Conservation (phyloP, 768 basidiomycete genomes). For the Boletus subcaerulescens region DNA sequence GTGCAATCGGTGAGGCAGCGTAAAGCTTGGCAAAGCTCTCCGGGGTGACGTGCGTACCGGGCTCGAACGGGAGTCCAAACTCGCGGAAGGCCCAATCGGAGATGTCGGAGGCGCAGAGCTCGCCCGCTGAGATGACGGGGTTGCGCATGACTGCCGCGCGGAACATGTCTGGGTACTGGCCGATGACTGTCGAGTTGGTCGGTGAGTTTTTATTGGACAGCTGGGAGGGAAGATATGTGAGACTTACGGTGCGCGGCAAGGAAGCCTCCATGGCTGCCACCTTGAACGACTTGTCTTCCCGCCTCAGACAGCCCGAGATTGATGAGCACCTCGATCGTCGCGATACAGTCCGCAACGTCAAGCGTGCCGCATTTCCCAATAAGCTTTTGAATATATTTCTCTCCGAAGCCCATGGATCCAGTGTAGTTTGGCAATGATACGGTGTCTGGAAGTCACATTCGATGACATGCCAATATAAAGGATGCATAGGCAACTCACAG, state of each 20-base stretch:
- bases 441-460: constrained; percentile 40
- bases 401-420: constrained; percentile 65
- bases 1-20: constrained; percentile 52
- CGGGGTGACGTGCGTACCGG: constrained; percentile 41
- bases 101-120: constrained; percentile 58
- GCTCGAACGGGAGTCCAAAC: constrained; percentile 36
- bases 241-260: constrained; percentile 54
- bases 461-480: neutral
- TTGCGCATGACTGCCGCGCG: constrained; percentile 63
- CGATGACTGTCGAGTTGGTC: constrained; percentile 45
- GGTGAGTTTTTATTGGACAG: neutral
- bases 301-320: constrained; percentile 45
- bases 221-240: neutral
- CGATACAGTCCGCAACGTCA: constrained; percentile 65
- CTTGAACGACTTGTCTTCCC: constrained; percentile 54
- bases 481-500: constrained; percentile 44
- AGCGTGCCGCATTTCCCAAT: constrained; percentile 59
- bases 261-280: constrained; percentile 75
- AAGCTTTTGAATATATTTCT: constrained; percentile 52
- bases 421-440: constrained; percentile 64
- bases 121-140: constrained; percentile 63
- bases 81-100: constrained; percentile 61
- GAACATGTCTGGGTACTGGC: constrained; percentile 59
- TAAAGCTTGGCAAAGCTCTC: constrained; percentile 44
- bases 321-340: constrained; percentile 49